Percentiles rank a stretch among this genome's conserved stretches.
These are phyloP conservation scores for Flagelloscypha sp. DNA, from an alignment of 768 basidiomycete species.

Conservation along the genomic window DNA sequence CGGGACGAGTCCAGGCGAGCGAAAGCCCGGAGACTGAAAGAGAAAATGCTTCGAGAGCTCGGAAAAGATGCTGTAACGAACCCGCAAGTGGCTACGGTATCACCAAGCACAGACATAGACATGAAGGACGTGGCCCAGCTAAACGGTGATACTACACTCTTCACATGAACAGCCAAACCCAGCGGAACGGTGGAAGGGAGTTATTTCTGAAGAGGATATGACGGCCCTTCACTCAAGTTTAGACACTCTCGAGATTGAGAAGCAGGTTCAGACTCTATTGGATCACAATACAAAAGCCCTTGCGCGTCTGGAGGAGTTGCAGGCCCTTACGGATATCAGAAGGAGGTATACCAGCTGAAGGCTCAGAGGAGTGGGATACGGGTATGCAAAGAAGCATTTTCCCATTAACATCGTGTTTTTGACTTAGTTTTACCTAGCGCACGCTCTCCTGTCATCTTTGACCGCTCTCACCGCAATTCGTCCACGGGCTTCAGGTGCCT, in stretches of 20 bases:
- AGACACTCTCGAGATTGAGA: slow-evolving; percentile 56
- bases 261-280: slow-evolving; percentile 60
- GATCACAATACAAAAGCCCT: slow-evolving; percentile 58
- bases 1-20: slow-evolving; percentile 31
- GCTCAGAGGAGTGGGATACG: slow-evolving; percentile 76
- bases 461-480: slow-evolving; percentile 60
- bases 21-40: slow-evolving; percentile 13
- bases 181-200: slow-evolving; percentile 47
- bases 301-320: slow-evolving; percentile 55
- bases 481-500: slow-evolving; percentile 42
- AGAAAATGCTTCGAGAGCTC: not conserved
- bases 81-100: slow-evolving; percentile 3
- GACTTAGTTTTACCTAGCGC: slow-evolving; percentile 38
- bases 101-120: not conserved
- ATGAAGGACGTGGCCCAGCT: slow-evolving; percentile 2
- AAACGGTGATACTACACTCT: slow-evolving; percentile 20
- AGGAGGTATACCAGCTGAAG: slow-evolving; percentile 45
- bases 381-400: slow-evolving; percentile 63
- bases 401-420: slow-evolving; percentile 16
- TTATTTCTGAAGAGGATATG: slow-evolving; percentile 51
- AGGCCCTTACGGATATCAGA: slow-evolving; percentile 44
- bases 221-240: slow-evolving; percentile 52
- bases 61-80: not conserved
- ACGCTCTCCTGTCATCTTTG: slow-evolving; percentile 65
- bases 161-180: slow-evolving; percentile 37